phyloP scores from a whole-genome alignment of 768 basidiomycete species.

The Termitomyces sp. region DNA sequence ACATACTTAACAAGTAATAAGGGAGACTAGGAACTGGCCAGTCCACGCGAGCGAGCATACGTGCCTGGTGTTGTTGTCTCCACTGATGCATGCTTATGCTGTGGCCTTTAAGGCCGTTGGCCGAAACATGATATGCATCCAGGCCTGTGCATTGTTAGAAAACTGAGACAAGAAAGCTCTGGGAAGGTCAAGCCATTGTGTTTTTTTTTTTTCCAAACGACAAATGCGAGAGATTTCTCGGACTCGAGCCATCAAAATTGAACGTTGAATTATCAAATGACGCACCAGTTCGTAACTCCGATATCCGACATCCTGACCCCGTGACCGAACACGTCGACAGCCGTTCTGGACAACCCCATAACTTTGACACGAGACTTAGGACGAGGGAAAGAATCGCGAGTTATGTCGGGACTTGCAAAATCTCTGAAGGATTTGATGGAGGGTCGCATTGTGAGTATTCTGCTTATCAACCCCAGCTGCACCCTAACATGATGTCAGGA shows the following conservation, averaged over 20 bases:
- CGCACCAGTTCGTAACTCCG: background rate
- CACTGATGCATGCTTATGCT: too few species aligned
- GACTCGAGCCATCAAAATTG: too few species aligned
- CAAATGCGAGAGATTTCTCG: too few species aligned
- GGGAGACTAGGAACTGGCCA: too few species aligned
- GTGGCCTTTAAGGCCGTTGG: too few species aligned
- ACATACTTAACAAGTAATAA: too few species aligned
- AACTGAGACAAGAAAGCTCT: background rate
- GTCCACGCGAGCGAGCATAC: too few species aligned
- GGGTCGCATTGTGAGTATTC: constrained; percentile 34
- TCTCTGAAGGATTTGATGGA: constrained; percentile 28
- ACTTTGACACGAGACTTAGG: background rate
- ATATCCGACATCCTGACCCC: background rate
- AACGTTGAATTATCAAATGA: too few species aligned
- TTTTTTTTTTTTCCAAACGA: too few species aligned
- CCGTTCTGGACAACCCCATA: too few species aligned
- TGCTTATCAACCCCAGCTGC: background rate
- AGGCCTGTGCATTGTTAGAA: background rate
- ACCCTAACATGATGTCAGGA: constrained; percentile 31
- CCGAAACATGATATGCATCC: too few species aligned
- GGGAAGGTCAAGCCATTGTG: background rate
- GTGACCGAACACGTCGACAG: background rate
- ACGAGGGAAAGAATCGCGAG: background rate
- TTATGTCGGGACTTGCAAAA: background rate
- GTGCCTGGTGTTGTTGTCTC: too few species aligned